A percentile compares a stretch with the other conserved stretches of the same genome.
Evolutionary conservation across 441 rosid genomes (phyloP).

Genomic region (Rhodomyrtus psidioides): DNA sequence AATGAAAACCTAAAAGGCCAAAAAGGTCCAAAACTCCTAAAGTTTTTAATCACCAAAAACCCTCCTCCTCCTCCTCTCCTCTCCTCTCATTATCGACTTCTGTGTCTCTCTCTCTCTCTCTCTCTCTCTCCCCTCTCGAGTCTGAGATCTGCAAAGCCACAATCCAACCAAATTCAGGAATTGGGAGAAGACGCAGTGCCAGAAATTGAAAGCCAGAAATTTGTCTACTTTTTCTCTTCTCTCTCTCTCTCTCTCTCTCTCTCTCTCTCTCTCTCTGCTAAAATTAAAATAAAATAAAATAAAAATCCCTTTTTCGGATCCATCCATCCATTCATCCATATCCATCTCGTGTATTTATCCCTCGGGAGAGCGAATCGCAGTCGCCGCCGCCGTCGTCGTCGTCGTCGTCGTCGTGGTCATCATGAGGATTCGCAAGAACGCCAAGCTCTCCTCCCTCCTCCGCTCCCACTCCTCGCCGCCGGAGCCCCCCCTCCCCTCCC

Average conservation of each 20-base stretch:
- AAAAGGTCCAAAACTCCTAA: no score
- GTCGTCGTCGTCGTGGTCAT: slow-evolving; percentile 13
- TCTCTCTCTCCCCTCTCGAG: background rate
- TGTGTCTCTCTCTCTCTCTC: slow-evolving; percentile 17
- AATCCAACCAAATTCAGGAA: slow-evolving; percentile 3
- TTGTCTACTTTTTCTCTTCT: no score
- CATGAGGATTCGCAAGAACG: slow-evolving; percentile 98
- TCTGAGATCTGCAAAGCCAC: slow-evolving; percentile 43
- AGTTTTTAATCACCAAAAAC: background rate
- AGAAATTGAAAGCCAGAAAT: background rate
- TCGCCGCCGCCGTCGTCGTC: background rate
- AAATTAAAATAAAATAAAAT: no score
- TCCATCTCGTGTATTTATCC: background rate
- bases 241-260: no score
- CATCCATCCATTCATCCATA: background rate
- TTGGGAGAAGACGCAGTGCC: background rate
- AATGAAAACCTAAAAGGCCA: slow-evolving; percentile 2
- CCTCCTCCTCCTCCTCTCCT: background rate
- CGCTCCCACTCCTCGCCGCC: slow-evolving; percentile 25
- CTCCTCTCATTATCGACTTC: slow-evolving; percentile 41
- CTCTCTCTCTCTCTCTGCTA: no score
- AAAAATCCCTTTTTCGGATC: background rate
- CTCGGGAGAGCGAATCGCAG: background rate
- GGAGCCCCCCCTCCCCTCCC: slow-evolving; percentile 25
- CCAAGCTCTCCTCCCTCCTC: slow-evolving; percentile 38